phyloP scores from a whole-genome alignment of 129 eudicot species.

The Heracleum sosnowskyi region DNA sequence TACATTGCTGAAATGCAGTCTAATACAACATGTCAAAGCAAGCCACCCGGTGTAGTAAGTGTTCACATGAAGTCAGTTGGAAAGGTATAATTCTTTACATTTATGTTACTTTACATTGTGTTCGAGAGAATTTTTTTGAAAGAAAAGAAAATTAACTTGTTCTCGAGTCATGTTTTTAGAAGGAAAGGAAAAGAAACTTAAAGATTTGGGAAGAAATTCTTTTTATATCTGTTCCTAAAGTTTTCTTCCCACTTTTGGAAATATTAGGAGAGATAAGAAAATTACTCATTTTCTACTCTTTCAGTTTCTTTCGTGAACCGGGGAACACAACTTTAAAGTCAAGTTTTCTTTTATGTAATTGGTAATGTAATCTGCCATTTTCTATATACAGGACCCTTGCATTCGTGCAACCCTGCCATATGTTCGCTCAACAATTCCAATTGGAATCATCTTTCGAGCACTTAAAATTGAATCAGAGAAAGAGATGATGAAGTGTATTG shows the following conservation, averaged over 20 bases:
- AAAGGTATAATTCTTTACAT: constrained; percentile 32
- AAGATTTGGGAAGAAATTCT: too few species aligned
- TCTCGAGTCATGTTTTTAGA: too few species aligned
- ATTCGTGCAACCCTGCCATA: constrained; percentile 66
- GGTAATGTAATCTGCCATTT: background rate
- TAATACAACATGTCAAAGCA: constrained; percentile 51
- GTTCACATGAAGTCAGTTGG: constrained; percentile 57
- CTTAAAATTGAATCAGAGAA: constrained; percentile 60
- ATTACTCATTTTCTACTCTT: too few species aligned
- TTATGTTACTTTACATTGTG: background rate
- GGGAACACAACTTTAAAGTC: too few species aligned
- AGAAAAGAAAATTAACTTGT: too few species aligned
- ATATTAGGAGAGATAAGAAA: too few species aligned
- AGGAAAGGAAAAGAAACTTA: too few species aligned
- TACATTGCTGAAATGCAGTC: constrained; percentile 64
- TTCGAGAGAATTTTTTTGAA: too few species aligned
- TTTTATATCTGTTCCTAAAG: too few species aligned
- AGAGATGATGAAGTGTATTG: constrained; percentile 61
- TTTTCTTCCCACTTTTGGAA: too few species aligned
- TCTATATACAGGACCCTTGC: constrained; percentile 45
- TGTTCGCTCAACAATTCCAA: constrained; percentile 53
- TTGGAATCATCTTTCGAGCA: constrained; percentile 57
- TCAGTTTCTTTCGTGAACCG: too few species aligned
- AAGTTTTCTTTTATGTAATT: background rate
- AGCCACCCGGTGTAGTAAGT: constrained; percentile 53